Conservation (phyloP, 768 basidiomycete species). For the Panus rudis region DNA sequence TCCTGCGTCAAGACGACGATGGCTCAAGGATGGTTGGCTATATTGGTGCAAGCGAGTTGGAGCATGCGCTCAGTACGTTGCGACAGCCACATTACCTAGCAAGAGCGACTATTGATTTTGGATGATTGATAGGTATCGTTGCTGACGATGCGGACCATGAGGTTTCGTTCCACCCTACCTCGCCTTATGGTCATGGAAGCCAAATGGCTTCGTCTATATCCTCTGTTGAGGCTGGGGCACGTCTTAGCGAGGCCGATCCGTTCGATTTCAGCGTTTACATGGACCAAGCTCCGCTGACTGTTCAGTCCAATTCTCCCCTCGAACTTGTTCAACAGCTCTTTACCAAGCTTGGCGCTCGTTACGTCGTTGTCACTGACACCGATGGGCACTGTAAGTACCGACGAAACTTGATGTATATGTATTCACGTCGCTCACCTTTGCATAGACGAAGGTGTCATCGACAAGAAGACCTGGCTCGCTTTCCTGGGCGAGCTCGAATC, state of each 20-base stretch:
- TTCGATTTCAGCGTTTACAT: slow-evolving; percentile 86
- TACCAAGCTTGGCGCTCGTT: slow-evolving; percentile 87
- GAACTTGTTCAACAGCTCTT: slow-evolving; percentile 93
- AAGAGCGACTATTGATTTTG: neutral
- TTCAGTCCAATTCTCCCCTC: slow-evolving; percentile 79
- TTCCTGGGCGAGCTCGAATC: slow-evolving; percentile 75
- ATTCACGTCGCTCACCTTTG: neutral
- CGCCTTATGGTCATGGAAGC: slow-evolving; percentile 29
- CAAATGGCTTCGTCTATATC: slow-evolving; percentile 52
- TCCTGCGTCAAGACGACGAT: slow-evolving; percentile 49
- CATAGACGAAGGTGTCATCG: slow-evolving; percentile 82
- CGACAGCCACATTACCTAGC: neutral
- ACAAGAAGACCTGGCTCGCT: slow-evolving; percentile 91
- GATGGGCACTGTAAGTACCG: slow-evolving; percentile 74
- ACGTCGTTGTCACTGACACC: slow-evolving; percentile 76
- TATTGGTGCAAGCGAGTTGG: slow-evolving; percentile 87
- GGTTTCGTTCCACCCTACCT: slow-evolving; percentile 55
- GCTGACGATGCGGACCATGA: slow-evolving; percentile 62
- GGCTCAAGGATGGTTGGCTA: slow-evolving; percentile 77
- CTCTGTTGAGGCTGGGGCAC: slow-evolving; percentile 42
- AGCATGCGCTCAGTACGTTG: slow-evolving; percentile 81
- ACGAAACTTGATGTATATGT: neutral
- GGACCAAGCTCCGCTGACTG: slow-evolving; percentile 89
- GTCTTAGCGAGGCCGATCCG: slow-evolving; percentile 35
- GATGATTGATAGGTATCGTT: slow-evolving; percentile 50